These are phyloP conservation scores for Phytophthora crassamura DNA, from an alignment of 352 stramenopile species.

Conservation along the genomic window DNA sequence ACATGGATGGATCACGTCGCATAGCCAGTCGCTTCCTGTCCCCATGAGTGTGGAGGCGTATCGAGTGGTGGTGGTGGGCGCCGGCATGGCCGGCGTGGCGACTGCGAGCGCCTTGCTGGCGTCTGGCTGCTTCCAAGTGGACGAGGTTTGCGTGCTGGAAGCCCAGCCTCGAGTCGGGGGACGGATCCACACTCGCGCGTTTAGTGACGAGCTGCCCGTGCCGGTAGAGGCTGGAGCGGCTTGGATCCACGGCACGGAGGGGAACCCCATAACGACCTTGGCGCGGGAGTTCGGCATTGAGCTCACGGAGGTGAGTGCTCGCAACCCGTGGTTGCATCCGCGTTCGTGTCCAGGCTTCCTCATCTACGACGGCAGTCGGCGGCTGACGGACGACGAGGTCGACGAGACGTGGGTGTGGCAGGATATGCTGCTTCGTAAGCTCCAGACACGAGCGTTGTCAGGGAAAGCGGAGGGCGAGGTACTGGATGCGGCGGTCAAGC, in stretches of 20 bases:
- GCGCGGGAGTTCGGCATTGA: slow-evolving; percentile 46
- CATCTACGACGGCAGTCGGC: slow-evolving; percentile 37
- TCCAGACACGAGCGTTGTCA: slow-evolving; percentile 40
- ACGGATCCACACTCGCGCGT: slow-evolving; percentile 47
- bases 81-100: slow-evolving; percentile 52
- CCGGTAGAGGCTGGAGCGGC: slow-evolving; percentile 58
- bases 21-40: slow-evolving; percentile 24
- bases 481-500: slow-evolving; percentile 39
- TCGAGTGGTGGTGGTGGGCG: slow-evolving; percentile 56
- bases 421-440: slow-evolving; percentile 46
- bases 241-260: slow-evolving; percentile 60
- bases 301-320: slow-evolving; percentile 51
- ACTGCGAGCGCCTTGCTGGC: slow-evolving; percentile 43
- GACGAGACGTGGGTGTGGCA: slow-evolving; percentile 54
- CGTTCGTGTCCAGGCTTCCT: slow-evolving; percentile 52
- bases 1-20: neutral
- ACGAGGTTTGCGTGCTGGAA: slow-evolving; percentile 56
- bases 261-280: slow-evolving; percentile 47
- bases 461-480: slow-evolving; percentile 21
- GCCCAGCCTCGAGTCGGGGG: slow-evolving; percentile 54
- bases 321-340: slow-evolving; percentile 66
- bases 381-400: slow-evolving; percentile 39
- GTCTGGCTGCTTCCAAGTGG: slow-evolving; percentile 26
- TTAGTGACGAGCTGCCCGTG: slow-evolving; percentile 46
- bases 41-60: slow-evolving; percentile 19